A percentile compares a stretch with the other conserved stretches of the same genome.
These are phyloP conservation scores for Solanum appendiculatum DNA, from an alignment of 257 asterid genomes.

Conservation along the genomic window DNA sequence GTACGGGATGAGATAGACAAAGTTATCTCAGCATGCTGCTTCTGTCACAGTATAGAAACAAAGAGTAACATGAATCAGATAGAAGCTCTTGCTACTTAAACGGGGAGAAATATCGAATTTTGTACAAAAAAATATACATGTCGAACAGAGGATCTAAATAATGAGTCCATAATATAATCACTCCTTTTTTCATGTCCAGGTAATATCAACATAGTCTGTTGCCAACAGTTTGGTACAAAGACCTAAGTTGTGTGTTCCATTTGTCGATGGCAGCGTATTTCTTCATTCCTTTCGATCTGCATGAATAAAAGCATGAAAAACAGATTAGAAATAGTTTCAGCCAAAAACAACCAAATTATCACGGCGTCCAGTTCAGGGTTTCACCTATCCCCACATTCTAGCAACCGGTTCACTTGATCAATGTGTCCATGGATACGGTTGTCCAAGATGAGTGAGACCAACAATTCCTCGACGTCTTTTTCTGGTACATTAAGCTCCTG, in stretches of 20 bases:
- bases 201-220: conserved; percentile 61
- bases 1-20: neutral
- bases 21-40: neutral
- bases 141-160: neutral
- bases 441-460: conserved; percentile 90
- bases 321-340: neutral
- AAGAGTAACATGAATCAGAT: neutral
- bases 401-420: conserved; percentile 88
- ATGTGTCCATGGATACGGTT: conserved; percentile 85
- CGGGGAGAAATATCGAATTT: neutral
- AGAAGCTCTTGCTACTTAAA: neutral
- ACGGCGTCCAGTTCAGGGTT: neutral
- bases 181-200: neutral
- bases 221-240: conserved; percentile 69
- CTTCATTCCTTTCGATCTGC: conserved; percentile 91
- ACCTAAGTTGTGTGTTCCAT: conserved; percentile 90
- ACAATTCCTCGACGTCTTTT: conserved; percentile 82
- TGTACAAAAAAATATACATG: neutral
- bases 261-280: conserved; percentile 84
- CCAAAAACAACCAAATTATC: neutral
- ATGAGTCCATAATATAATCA: neutral
- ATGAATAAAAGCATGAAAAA: neutral
- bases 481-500: conserved; percentile 99
- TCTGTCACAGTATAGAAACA: neutral
- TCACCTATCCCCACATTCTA: conserved; percentile 97